Base-by-base conservation (phyloP, 164 flowering plant genomes). In the Malania oleifera region DNA sequence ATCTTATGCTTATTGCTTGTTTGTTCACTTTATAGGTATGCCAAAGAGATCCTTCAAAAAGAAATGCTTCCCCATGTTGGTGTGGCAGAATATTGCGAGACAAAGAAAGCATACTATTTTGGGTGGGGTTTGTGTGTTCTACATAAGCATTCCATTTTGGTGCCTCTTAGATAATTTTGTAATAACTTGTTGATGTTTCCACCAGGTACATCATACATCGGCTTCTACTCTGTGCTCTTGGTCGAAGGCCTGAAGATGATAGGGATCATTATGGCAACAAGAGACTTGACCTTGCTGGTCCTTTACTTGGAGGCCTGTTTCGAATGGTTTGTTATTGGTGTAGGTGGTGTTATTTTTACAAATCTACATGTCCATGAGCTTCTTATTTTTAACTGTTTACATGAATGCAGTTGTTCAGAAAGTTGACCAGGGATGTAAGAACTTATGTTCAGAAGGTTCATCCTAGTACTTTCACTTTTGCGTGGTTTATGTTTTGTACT, bases 11-110 rank as follows among this genome's bases (percentile, higher is more conserved):
- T 2, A 57, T 43, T 0, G 25, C 28, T 7, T 45, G 11, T 20
- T 25, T 27, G 35, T 40, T 41, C 12, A 31, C 45, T 39, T 59
- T 54, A 2, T 70, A 91, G 97, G 79, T 87, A 93, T 82, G 98
- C 99, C 1, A 85, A 75, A 52, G 99, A 95, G 60, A 95, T 95
- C 60, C 98, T 95, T 53, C 96, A 95, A 54, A 95, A 82, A 59
- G 98, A 91, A 77, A 95, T 95, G 99, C 91, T 95, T 67, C 99
- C 99, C 37, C 99, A 95, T 80, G 99, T 95, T 63, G 98, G 98
- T 20, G 78, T 78, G 61, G 96, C 86, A 39, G 99, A 91, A 62
- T 86, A 77, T 71, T 95, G 98, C 62, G 99, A 95, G 73, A 95
- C 99, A 18, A 95, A 91, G 73, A 95, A 95, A 66, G 98, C 98